Conservation (phyloP, 108 stramenopile species). For the Fistulifera pelliculosa region DNA sequence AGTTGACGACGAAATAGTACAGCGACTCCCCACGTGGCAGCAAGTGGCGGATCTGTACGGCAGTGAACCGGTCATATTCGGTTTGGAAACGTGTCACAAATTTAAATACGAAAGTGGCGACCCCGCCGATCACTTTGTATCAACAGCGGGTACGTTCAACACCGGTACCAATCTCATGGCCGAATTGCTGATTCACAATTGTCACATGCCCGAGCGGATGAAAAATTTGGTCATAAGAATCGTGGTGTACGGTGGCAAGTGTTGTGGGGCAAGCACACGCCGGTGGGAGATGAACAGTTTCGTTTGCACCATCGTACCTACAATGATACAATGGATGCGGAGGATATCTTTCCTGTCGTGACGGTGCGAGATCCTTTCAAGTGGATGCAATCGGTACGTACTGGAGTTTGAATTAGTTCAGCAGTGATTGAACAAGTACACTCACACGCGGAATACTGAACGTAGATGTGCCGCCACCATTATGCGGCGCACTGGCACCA, state of each 20-base stretch:
- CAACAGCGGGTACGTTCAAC: conserved; percentile 70
- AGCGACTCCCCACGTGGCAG: conserved; percentile 19
- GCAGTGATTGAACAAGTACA: too few species aligned
- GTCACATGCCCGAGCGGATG: conserved; percentile 30
- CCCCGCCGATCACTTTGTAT: conserved; percentile 23
- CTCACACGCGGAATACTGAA: too few species aligned
- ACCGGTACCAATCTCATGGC: conserved; percentile 71
- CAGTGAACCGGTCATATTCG: conserved; percentile 13
- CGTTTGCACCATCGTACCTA: conserved; percentile 31
- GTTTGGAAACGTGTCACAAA: conserved; percentile 14
- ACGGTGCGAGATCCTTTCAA: conserved; percentile 11
- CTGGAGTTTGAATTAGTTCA: too few species aligned
- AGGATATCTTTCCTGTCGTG: conserved; percentile 28
- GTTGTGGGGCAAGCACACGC: conserved; percentile 79
- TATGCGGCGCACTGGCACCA: conserved; percentile 59
- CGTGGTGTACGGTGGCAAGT: conserved; percentile 53
- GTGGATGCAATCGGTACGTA: conserved; percentile 3
- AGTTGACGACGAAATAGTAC: background rate
- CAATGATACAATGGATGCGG: conserved; percentile 31
- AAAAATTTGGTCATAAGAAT: conserved; percentile 24
- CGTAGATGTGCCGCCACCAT: conserved; percentile 22
- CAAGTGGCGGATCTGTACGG: conserved; percentile 16
- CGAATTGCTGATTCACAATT: conserved; percentile 56
- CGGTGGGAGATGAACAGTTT: conserved; percentile 37
- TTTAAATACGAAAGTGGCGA: conserved; percentile 22